Evolutionary conservation across 106 monocot genomes (phyloP).

Genomic region (Platanthera guangdongensis): DNA sequence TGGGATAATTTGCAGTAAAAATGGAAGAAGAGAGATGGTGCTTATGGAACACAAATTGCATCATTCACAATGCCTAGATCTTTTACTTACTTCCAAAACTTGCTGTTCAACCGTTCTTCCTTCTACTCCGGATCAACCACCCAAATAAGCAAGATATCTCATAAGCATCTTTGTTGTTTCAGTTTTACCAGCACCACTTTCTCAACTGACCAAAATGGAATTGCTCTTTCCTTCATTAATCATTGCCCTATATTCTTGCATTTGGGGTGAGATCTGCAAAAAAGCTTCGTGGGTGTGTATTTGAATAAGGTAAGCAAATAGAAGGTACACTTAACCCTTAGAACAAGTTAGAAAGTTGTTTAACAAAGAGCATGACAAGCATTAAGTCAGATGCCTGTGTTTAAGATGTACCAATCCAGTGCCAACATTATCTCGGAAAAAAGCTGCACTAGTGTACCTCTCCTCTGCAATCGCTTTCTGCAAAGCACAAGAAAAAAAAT

Average conservation of each 20-base stretch:
- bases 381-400: slow-evolving; percentile 6
- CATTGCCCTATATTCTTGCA: slow-evolving; percentile 53
- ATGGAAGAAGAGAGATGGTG: background rate
- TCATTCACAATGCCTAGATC: no score
- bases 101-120: no score
- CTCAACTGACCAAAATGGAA: slow-evolving; percentile 87
- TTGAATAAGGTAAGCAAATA: no score
- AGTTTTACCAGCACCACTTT: slow-evolving; percentile 96
- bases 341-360: no score
- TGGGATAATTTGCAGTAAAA: background rate
- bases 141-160: no score
- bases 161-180: slow-evolving; percentile 92
- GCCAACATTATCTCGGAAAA: slow-evolving; percentile 76
- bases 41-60: slow-evolving; percentile 18
- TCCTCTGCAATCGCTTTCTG: slow-evolving; percentile 86
- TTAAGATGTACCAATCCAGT: slow-evolving; percentile 70
- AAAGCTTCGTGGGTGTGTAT: no score
- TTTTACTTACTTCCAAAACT: no score
- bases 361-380: background rate
- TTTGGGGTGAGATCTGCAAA: no score
- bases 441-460: slow-evolving; percentile 61
- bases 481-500: slow-evolving; percentile 9
- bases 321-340: no score
- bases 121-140: no score
- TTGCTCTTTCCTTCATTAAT: slow-evolving; percentile 89